These are phyloP conservation scores for Penicillium nordicum DNA, from an alignment of 2,329 filamentous ascomycete species.

Conservation along the genomic window DNA sequence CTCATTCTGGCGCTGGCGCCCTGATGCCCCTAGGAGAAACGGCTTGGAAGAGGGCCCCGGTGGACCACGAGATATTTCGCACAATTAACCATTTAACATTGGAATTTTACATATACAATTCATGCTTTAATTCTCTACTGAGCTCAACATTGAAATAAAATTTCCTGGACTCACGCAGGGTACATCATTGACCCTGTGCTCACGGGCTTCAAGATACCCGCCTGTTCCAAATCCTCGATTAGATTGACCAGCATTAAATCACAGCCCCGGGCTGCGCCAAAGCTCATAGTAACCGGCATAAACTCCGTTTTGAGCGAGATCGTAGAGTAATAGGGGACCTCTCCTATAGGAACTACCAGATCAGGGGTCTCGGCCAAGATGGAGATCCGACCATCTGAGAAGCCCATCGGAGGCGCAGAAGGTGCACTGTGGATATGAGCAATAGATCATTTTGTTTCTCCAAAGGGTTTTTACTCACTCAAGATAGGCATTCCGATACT, in stretches of 20 bases:
- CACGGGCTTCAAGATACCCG: constrained; percentile 26
- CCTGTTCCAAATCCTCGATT: constrained; percentile 23
- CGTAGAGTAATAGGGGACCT: constrained; percentile 25
- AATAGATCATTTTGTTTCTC: background rate
- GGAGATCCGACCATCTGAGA: constrained; percentile 20
- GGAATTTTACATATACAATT: background rate
- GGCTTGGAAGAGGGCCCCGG: constrained; percentile 32
- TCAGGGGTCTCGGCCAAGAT: constrained; percentile 28
- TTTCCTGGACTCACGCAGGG: background rate
- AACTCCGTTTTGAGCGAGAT: constrained; percentile 29
- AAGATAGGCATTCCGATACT: constrained; percentile 22
- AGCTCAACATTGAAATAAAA: too few species aligned
- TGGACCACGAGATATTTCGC: constrained; percentile 23
- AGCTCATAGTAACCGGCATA: constrained; percentile 33
- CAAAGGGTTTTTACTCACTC: background rate
- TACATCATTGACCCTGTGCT: constrained; percentile 24
- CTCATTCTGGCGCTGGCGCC: constrained; percentile 33
- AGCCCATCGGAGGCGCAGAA: constrained; percentile 21
- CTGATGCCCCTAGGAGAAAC: constrained; percentile 24
- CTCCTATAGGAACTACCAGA: constrained; percentile 27
- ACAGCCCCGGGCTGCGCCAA: constrained; percentile 31
- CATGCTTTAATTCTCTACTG: background rate
- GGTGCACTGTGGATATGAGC: constrained; percentile 5
- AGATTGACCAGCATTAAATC: constrained; percentile 33
- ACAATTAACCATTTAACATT: background rate